phyloP scores from a whole-genome alignment of 176 grass and related monocot genomes.

The Ensete glaucum region DNA sequence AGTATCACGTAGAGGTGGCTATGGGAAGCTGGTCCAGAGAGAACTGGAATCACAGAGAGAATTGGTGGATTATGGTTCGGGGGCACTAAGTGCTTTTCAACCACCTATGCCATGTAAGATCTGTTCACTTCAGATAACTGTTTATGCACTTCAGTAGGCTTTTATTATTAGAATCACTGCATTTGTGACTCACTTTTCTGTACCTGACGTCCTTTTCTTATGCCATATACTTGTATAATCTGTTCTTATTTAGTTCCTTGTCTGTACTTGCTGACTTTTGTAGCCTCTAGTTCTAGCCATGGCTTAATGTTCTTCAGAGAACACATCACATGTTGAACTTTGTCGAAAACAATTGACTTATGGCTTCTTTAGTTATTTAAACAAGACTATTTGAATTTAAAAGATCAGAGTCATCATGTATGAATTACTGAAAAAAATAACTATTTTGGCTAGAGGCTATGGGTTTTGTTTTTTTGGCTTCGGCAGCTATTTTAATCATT shows the following conservation, averaged over 20 bases:
- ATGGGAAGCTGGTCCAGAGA: slow-evolving; percentile 4
- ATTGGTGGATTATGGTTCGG: slow-evolving; percentile 4
- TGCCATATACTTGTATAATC: background rate
- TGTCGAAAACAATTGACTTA: background rate
- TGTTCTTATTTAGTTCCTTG: background rate
- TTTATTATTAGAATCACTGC: background rate
- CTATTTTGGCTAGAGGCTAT: too few species aligned
- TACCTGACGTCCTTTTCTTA: too few species aligned
- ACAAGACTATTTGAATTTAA: background rate
- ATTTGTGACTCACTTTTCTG: background rate
- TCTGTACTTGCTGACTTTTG: background rate
- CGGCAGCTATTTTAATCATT: too few species aligned
- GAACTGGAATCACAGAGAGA: slow-evolving; percentile 4
- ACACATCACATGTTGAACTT: too few species aligned
- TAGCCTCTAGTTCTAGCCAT: background rate
- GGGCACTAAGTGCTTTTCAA: background rate
- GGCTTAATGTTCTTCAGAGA: background rate
- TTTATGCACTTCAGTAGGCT: background rate
- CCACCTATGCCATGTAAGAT: slow-evolving; percentile 20
- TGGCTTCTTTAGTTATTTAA: background rate
- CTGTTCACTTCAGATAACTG: background rate
- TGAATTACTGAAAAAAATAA: too few species aligned
- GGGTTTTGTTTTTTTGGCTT: too few species aligned
- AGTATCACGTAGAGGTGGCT: background rate
- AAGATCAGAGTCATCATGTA: too few species aligned